phyloP scores from a whole-genome alignment of 2,329 filamentous ascomycete species.

The Cladosporium halotolerans region DNA sequence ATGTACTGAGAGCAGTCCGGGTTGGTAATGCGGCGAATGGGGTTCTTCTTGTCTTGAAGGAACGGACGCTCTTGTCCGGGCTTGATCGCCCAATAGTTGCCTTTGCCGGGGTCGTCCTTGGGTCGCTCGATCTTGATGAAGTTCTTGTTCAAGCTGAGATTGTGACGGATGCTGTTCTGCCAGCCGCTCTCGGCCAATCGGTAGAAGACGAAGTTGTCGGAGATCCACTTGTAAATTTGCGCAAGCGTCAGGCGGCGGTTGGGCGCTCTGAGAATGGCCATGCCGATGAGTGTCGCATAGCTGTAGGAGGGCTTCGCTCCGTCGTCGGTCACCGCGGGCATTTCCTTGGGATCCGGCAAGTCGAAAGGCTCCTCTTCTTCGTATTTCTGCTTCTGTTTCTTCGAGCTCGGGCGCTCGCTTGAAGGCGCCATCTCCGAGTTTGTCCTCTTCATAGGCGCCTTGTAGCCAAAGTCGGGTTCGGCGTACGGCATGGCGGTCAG shows the following conservation, averaged over 20 bases:
- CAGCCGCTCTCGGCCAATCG: constrained; percentile 77
- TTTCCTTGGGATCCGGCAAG: constrained; percentile 69
- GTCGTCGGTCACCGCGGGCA: constrained; percentile 76
- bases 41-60: constrained; percentile 69
- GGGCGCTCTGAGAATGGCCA: constrained; percentile 87
- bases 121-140: constrained; percentile 93
- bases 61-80: constrained; percentile 85
- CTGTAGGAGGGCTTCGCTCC: constrained; percentile 85
- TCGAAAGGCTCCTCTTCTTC: constrained; percentile 43
- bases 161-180: constrained; percentile 99
- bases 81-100: constrained; percentile 93
- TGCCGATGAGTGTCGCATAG: constrained; percentile 91
- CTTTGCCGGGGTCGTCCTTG: constrained; percentile 95
- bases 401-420: constrained; percentile 56
- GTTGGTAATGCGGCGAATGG: constrained; percentile 51
- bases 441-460: constrained; percentile 49
- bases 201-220: constrained; percentile 89
- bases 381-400: constrained; percentile 60
- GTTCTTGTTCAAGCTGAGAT: constrained; percentile 91
- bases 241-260: constrained; percentile 78
- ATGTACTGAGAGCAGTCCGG: constrained; percentile 43
- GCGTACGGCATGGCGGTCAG: constrained; percentile 32
- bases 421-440: constrained; percentile 64
- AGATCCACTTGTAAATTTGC: constrained; percentile 99
- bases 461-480: constrained; percentile 40